Evolutionary conservation across 495 filamentous ascomycete genomes (phyloP).

Genomic region (Aspergillus incahuasiensis): DNA sequence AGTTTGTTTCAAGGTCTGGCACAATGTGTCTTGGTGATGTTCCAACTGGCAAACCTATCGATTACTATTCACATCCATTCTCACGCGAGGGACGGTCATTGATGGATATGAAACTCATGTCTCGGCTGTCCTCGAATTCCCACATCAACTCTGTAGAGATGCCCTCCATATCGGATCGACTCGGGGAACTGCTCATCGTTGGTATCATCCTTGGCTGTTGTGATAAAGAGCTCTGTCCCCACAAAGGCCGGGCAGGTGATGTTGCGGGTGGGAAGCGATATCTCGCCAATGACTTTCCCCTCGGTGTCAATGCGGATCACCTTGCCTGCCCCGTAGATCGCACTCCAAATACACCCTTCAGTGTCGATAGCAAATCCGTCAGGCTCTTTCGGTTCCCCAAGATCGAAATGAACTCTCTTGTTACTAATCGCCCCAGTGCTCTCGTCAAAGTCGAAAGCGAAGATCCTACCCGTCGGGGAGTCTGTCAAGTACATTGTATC

Average conservation of each 20-base stretch:
- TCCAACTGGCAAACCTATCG: not conserved
- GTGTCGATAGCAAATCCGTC: slow-evolving; percentile 73
- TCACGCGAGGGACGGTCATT: not conserved
- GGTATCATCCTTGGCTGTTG: slow-evolving; percentile 60
- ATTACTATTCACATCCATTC: not conserved
- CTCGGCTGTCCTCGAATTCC: slow-evolving; percentile 55
- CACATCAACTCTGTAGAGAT: slow-evolving; percentile 64
- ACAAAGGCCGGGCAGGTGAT: slow-evolving; percentile 71
- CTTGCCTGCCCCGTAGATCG: slow-evolving; percentile 66
- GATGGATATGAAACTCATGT: slow-evolving; percentile 45
- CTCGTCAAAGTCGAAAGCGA: slow-evolving; percentile 68
- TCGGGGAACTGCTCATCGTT: slow-evolving; percentile 45
- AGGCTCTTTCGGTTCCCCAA: slow-evolving; percentile 51
- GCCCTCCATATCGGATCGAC: slow-evolving; percentile 60
- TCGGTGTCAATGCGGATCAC: slow-evolving; percentile 63
- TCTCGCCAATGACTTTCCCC: slow-evolving; percentile 61
- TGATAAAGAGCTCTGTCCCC: slow-evolving; percentile 71
- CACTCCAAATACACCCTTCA: slow-evolving; percentile 71
- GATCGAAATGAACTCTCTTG: slow-evolving; percentile 49
- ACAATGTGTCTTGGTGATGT: not conserved
- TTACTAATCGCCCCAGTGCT: slow-evolving; percentile 59
- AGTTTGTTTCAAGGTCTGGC: too few species aligned
- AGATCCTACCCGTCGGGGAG: slow-evolving; percentile 66
- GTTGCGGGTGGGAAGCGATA: slow-evolving; percentile 62
- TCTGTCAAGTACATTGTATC: slow-evolving; percentile 83